Evolutionary conservation across 495 filamentous ascomycete genomes (phyloP).

Genomic region (Hypoxylon rickii): DNA sequence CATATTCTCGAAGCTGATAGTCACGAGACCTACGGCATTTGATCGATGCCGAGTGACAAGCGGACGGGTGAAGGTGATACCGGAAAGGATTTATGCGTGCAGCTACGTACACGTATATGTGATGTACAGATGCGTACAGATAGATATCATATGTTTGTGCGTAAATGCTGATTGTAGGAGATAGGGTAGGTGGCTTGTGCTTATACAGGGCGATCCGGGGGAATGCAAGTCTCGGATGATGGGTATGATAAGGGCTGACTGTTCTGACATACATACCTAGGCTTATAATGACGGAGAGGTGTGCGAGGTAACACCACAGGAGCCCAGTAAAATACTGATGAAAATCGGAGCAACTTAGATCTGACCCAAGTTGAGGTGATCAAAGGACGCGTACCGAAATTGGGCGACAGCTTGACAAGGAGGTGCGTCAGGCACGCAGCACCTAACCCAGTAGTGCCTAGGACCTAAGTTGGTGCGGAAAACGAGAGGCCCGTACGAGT

Average conservation of each 20-base stretch:
- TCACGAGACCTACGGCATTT: slow-evolving; percentile 16
- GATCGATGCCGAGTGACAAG: slow-evolving; percentile 1
- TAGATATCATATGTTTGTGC: too few species aligned
- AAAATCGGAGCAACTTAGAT: slow-evolving; percentile 31
- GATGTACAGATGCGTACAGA: too few species aligned
- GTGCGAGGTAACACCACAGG: slow-evolving; percentile 18
- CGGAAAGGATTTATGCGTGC: slow-evolving; percentile 14
- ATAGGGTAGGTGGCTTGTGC: slow-evolving; percentile 17
- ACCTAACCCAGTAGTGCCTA: too few species aligned
- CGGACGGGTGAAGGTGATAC: not conserved
- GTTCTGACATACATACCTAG: slow-evolving; percentile 36
- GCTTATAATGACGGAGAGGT: slow-evolving; percentile 17
- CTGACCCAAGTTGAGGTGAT: slow-evolving; percentile 23
- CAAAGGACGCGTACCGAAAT: slow-evolving; percentile 17
- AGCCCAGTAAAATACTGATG: slow-evolving; percentile 28
- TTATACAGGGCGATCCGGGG: slow-evolving; percentile 29
- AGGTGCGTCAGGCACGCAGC: slow-evolving; percentile 22
- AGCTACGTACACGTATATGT: slow-evolving; percentile 3
- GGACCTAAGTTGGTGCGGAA: too few species aligned
- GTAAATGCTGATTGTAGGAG: too few species aligned
- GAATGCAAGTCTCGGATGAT: slow-evolving; percentile 31
- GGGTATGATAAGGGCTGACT: slow-evolving; percentile 6
- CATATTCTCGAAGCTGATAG: slow-evolving; percentile 4
- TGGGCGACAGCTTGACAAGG: slow-evolving; percentile 23
- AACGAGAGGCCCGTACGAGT: too few species aligned